Conservation (phyloP, 2,329 filamentous ascomycete genomes). For the Chrysoporthe austroafricana region DNA sequence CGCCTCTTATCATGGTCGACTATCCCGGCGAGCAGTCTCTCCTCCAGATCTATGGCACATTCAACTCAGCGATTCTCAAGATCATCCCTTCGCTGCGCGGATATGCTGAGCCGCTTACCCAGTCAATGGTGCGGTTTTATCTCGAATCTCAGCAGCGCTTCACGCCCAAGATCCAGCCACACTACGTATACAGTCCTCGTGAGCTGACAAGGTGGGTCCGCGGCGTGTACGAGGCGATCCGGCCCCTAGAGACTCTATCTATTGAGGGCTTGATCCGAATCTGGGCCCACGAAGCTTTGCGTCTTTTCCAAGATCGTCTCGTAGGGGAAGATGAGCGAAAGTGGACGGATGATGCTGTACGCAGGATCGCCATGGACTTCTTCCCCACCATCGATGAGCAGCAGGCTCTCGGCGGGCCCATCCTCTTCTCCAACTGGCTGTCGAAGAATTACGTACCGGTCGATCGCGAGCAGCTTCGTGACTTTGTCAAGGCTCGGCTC, state of each 20-base stretch:
- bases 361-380: slow-evolving; percentile 82
- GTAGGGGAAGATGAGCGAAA: slow-evolving; percentile 91
- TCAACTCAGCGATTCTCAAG: slow-evolving; percentile 95
- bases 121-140: slow-evolving; percentile 97
- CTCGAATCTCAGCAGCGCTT: slow-evolving; percentile 92
- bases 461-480: slow-evolving; percentile 89
- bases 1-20: slow-evolving; percentile 99
- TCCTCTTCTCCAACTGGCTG: slow-evolving; percentile 98
- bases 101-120: slow-evolving; percentile 90
- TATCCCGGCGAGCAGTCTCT: slow-evolving; percentile 96
- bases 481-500: slow-evolving; percentile 95
- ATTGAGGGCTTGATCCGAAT: slow-evolving; percentile 93
- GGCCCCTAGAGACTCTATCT: slow-evolving; percentile 83
- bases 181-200: slow-evolving; percentile 99
- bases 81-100: slow-evolving; percentile 94
- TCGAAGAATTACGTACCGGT: slow-evolving; percentile 99
- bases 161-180: slow-evolving; percentile 94
- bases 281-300: slow-evolving; percentile 96
- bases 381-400: slow-evolving; percentile 96
- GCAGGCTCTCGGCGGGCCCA: slow-evolving; percentile 86
- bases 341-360: slow-evolving; percentile 91
- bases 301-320: slow-evolving; percentile 95
- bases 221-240: slow-evolving; percentile 95
- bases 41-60: slow-evolving; percentile 97
- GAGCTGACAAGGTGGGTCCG: slow-evolving; percentile 97